Conservation (phyloP, 2,329 filamentous ascomycete species). For the Aureobasidium uvarum region DNA sequence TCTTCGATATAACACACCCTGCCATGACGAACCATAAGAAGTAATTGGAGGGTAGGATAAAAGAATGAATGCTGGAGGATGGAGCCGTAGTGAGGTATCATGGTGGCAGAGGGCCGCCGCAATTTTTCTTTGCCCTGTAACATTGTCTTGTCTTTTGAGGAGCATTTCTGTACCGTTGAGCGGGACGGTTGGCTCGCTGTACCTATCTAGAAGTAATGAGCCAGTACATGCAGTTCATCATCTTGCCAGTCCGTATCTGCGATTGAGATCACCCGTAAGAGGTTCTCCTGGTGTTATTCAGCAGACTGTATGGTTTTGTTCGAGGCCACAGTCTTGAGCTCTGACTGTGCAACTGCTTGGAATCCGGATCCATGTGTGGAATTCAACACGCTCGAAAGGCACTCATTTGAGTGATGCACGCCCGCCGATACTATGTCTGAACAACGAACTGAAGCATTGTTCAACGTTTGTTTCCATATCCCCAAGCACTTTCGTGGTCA, state of each 20-base stretch:
- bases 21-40: constrained; percentile 5
- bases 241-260: not conserved
- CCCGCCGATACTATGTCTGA: not conserved
- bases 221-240: constrained; percentile 25
- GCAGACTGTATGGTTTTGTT: not conserved
- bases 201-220: constrained; percentile 26
- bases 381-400: not conserved
- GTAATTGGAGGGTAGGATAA: constrained; percentile 20
- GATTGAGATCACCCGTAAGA: not conserved
- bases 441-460: not conserved
- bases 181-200: constrained; percentile 25
- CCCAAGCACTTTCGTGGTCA: not conserved
- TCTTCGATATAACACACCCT: not conserved
- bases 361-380: not conserved
- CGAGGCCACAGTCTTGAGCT: not conserved
- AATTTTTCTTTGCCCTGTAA: constrained; percentile 24
- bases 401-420: not conserved
- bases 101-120: constrained; percentile 15
- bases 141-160: constrained; percentile 26
- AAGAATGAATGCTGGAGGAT: constrained; percentile 3
- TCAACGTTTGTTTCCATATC: not conserved
- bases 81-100: constrained; percentile 4
- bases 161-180: constrained; percentile 24
- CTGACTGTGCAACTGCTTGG: not conserved
- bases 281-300: not conserved